Evolutionary conservation across 73 alveolate species (phyloP), one percentile per base, ranked within the genome.

Genomic region (Tetrahymena borealis): DNA sequence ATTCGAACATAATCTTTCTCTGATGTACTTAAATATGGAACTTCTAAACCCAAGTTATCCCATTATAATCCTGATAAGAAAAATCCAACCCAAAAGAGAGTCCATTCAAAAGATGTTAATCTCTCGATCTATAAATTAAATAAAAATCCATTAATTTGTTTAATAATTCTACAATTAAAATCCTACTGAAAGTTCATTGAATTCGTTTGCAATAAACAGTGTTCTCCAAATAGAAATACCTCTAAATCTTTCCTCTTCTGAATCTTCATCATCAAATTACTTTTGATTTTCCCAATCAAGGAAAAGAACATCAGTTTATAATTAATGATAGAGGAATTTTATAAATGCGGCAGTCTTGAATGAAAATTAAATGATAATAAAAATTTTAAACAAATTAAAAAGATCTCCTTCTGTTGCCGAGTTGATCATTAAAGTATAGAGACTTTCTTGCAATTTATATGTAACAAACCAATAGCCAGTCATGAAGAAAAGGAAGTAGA

Each of bases 241-340:
- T 3, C 60, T 90, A 33, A 78, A 90, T 33, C 78, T 16, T 90
- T 90, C 78, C 0, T 92, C 95, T 91, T 90, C 79, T 78, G 91
- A 32, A 78, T 92, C 90, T 92, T 40, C 94, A 37, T 90, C 93
- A 90, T 94, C 95, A 37, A 91, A 93, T 28, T 95, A 94, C 92
- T 97, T 95, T 40, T 96, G 96, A 92, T 95, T 96, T 94, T 98
- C 99, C 99, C 99, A 97, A 95, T 98, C 99, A 36, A 98, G 85
- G 94, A 98, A 96, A 92, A 97, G 96, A 4, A 97, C 91, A 93
- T 98, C 98, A n/a, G 91, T 90, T 91, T 90, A 92, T 35, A 97
- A 90, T 95, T 98, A 98, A 4, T 91, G 95, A 41, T 92, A 78
- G 33, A 98, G 94, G 33, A 97, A 95, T 90, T 39, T 78, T 32